phyloP scores from a whole-genome alignment of 2,329 filamentous ascomycete species.

The Calonectria multiphialidica region DNA sequence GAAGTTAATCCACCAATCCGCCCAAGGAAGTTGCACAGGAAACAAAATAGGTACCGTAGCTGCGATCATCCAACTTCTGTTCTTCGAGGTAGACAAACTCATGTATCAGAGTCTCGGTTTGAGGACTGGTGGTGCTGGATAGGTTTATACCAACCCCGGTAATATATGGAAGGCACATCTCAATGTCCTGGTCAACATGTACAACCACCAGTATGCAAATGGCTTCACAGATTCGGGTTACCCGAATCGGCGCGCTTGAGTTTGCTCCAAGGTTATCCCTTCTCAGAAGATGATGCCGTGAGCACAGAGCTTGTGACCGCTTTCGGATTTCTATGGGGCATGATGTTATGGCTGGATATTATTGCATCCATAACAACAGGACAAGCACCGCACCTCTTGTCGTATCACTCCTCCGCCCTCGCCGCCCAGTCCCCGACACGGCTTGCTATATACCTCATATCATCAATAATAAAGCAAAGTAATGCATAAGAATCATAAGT shows the following conservation, averaged over 20 bases:
- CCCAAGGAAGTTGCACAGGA: background rate
- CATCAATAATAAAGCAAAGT: too few species aligned
- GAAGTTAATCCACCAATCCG: background rate
- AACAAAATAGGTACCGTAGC: background rate
- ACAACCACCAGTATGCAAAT: background rate
- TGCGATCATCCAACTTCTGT: background rate
- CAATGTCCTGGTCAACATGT: background rate
- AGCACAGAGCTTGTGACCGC: background rate
- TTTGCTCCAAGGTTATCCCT: background rate
- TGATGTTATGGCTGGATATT: slow-evolving; percentile 16
- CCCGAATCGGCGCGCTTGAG: background rate
- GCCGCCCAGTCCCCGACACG: background rate
- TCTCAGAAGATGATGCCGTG: background rate
- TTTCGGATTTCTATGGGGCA: slow-evolving; percentile 4
- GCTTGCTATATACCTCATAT: too few species aligned
- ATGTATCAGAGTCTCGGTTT: too few species aligned
- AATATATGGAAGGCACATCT: slow-evolving; percentile 9
- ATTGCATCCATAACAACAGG: slow-evolving; percentile 9
- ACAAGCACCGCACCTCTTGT: background rate
- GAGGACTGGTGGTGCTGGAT: too few species aligned
- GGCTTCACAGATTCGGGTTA: background rate
- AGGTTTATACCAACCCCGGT: background rate
- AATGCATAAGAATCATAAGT: too few species aligned
- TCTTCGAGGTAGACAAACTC: slow-evolving; percentile 13
- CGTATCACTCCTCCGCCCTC: background rate